These are phyloP conservation scores for Rhizophagus prolifer DNA, from an alignment of 192 early-diverging fungal species.

Conservation along the genomic window DNA sequence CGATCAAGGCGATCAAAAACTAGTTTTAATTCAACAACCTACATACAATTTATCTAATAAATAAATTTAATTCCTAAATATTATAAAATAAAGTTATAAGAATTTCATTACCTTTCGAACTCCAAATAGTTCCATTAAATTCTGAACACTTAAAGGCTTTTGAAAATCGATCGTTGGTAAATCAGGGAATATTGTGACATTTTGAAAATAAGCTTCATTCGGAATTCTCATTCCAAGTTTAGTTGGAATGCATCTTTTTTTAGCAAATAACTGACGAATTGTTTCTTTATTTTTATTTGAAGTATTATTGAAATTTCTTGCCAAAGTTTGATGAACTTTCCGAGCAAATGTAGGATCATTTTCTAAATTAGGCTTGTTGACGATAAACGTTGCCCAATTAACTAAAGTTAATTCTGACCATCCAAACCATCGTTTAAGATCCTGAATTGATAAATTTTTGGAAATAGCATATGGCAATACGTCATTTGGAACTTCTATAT, in stretches of 20 bases:
- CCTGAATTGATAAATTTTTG: neutral
- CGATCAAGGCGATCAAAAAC: conserved; percentile 20
- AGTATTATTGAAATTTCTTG: conserved; percentile 32
- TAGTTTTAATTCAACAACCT: neutral
- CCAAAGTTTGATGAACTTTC: conserved; percentile 55
- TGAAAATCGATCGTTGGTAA: conserved; percentile 68
- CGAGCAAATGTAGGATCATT: conserved; percentile 61
- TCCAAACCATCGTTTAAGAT: conserved; percentile 13
- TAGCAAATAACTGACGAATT: conserved; percentile 32
- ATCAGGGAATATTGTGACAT: conserved; percentile 80
- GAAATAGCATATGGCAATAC: neutral
- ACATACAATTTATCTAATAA: too few species aligned
- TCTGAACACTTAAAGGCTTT: conserved; percentile 55
- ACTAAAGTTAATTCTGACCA: conserved; percentile 8
- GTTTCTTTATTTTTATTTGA: conserved; percentile 36
- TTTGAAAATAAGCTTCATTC: conserved; percentile 71
- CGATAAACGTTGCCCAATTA: conserved; percentile 4
- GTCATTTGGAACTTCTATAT: neutral
- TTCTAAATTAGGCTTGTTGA: conserved; percentile 22
- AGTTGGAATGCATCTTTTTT: conserved; percentile 68
- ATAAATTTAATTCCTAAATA: too few species aligned
- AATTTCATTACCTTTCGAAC: conserved; percentile 61
- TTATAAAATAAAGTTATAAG: too few species aligned
- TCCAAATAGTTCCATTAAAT: conserved; percentile 51
- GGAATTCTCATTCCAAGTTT: conserved; percentile 67